Evolutionary conservation across 352 stramenopile genomes (phyloP), one percentile per base, ranked within the genome.

Genomic region (Globisporangium viniferum): DNA sequence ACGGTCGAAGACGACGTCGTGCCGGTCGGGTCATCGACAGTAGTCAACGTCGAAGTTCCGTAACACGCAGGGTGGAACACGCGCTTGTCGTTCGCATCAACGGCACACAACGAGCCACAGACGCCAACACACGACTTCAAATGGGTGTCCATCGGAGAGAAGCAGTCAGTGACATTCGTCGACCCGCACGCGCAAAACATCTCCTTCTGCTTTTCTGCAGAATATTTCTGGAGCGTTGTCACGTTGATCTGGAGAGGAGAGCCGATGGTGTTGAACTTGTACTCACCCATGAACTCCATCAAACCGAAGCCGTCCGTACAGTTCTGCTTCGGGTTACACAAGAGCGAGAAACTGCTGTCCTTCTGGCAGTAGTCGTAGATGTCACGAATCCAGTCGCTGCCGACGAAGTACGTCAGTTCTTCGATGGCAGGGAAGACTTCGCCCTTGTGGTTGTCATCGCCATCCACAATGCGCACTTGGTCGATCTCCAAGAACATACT

Each of bases 201-300:
- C n/a, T 69, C 70, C 61, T 77, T 73, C 41, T 83, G 71, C 20
- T 69, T 67, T 2, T 54, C 31, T 44, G 75, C 68, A 1, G 65
- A 31, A 27, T 76, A 58, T 51, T 69, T 72, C 48, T 75, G 69
- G 69, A 86, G 82, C 0, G 77, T 83, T 33, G 75, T 82, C 66
- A 89, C 73, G 55, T 90, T 88, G 49, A 89, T 85, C 72, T 90
- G 82, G 22, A 83, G 68, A 8, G 82, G 82, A 56, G 80, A 89
- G 5, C 82, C 80, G 56, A 90, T 75, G n/a, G 72, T 80, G 72
- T 88, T 81, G 71, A 77, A 78, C 14, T 84, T 75, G 68, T 90
- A 90, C 57, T 80, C 72, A 59, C 82, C 82, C 82, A 90, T 88
- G 65, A 68, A 85, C 15, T 82, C 73, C 65, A 89, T 75, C 31